Percentiles rank a stretch among this genome's conserved stretches.
These are phyloP conservation scores for Fusarium agapanthi DNA, from an alignment of 2,329 filamentous ascomycete species.

Conservation along the genomic window DNA sequence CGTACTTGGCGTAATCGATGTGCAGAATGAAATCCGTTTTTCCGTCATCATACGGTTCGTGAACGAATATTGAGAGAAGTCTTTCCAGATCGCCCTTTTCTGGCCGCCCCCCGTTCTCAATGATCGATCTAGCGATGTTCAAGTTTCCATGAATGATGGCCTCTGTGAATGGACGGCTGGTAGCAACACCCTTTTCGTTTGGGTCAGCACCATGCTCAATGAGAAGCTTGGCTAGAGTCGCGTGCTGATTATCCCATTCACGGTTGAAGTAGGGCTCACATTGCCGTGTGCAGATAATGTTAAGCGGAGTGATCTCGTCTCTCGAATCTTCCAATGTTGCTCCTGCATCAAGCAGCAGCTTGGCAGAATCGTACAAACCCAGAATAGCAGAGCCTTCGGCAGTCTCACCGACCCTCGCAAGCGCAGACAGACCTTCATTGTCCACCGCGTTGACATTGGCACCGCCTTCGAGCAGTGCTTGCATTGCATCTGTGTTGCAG, in stretches of 20 bases:
- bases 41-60: constrained; percentile 41
- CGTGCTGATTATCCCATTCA: constrained; percentile 41
- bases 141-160: constrained; percentile 37
- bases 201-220: constrained; percentile 40
- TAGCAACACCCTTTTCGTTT: constrained; percentile 38
- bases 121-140: constrained; percentile 33
- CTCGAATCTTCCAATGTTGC: constrained; percentile 29
- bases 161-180: constrained; percentile 37
- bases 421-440: constrained; percentile 38
- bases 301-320: constrained; percentile 38
- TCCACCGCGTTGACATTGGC: constrained; percentile 39
- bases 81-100: constrained; percentile 36
- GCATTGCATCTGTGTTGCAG: constrained; percentile 40
- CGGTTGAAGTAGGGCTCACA: constrained; percentile 36
- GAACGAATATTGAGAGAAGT: constrained; percentile 28
- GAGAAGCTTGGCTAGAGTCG: constrained; percentile 37
- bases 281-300: constrained; percentile 38
- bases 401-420: constrained; percentile 38
- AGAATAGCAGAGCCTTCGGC: constrained; percentile 37
- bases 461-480: constrained; percentile 35
- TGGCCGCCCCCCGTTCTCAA: constrained; percentile 39
- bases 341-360: constrained; percentile 40
- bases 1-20: constrained; percentile 37
- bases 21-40: constrained; percentile 37
- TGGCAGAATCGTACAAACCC: constrained; percentile 34